Percentiles rank a stretch among this genome's conserved stretches.
These are phyloP conservation scores for Alloascoidea hylecoeti DNA, from an alignment of 805 yeast genomes.

Conservation along the genomic window DNA sequence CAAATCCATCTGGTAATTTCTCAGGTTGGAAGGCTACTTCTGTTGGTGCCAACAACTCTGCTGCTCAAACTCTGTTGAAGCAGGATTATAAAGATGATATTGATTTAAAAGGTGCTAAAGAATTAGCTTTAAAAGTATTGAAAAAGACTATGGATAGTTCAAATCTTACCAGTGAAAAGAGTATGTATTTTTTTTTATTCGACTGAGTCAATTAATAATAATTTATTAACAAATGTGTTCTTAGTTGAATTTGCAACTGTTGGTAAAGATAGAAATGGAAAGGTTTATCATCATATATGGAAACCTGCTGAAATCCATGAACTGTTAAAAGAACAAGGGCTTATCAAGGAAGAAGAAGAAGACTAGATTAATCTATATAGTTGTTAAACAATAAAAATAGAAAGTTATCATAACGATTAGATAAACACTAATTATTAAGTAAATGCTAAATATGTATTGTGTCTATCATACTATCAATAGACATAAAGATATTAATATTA, in stretches of 20 bases:
- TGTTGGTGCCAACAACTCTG: slow-evolving; percentile 91
- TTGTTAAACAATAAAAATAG: no score
- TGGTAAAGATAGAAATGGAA: slow-evolving; percentile 30
- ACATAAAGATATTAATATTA: not conserved
- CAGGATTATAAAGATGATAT: slow-evolving; percentile 87
- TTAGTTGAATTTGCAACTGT: slow-evolving; percentile 77
- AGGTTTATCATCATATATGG: slow-evolving; percentile 63
- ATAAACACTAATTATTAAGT: slow-evolving; percentile 1
- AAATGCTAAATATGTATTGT: no score
- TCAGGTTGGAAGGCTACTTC: slow-evolving; percentile 98
- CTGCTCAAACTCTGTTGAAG: slow-evolving; percentile 90
- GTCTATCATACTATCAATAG: slow-evolving; percentile 2
- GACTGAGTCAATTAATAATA: not conserved
- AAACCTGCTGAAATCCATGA: slow-evolving; percentile 62
- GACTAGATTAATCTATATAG: no score
- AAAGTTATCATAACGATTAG: no score
- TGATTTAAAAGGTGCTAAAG: slow-evolving; percentile 53
- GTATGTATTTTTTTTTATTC: slow-evolving; percentile 2
- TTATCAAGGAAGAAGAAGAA: slow-evolving; percentile 43
- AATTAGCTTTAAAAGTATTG: slow-evolving; percentile 79
- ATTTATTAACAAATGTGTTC: not conserved
- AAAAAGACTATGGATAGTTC: slow-evolving; percentile 90
- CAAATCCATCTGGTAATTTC: slow-evolving; percentile 96
- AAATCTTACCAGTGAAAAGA: slow-evolving; percentile 73
- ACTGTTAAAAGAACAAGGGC: slow-evolving; percentile 59